Conservation (phyloP, 495 filamentous ascomycete genomes). For the Gamarada debralockiae region DNA sequence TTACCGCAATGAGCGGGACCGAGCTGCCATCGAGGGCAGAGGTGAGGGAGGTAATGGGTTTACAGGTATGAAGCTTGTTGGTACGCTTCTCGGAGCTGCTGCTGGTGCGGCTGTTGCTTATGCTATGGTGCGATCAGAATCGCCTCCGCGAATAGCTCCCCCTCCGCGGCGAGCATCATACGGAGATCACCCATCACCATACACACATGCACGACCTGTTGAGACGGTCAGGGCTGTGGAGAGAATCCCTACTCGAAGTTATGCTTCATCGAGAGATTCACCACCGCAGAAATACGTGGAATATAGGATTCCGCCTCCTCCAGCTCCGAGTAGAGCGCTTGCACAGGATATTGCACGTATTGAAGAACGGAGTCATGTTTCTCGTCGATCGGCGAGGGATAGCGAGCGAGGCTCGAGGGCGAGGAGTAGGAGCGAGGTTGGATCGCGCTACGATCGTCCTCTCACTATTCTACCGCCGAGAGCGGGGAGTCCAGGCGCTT, state of each 20-base stretch:
- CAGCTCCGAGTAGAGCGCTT: not conserved
- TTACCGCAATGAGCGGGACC: not conserved
- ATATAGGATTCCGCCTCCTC: conserved; percentile 8
- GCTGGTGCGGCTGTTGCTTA: conserved; percentile 78
- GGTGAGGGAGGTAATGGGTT: conserved; percentile 7
- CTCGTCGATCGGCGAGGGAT: not conserved
- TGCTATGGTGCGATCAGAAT: conserved; percentile 46
- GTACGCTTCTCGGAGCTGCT: conserved; percentile 69
- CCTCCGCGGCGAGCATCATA: not conserved
- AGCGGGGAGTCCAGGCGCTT: conserved; percentile 15
- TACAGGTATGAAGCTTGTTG: conserved; percentile 31
- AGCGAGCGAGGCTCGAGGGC: not conserved
- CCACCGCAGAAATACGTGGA: conserved; percentile 1
- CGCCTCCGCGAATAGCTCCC: conserved; percentile 1
- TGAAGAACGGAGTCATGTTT: conserved; percentile 17
- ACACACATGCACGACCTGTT: not conserved
- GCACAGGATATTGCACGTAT: conserved; percentile 1
- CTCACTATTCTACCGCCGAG: conserved; percentile 36
- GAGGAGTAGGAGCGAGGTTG: conserved; percentile 17
- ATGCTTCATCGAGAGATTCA: not conserved
- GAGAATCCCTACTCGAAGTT: conserved; percentile 12
- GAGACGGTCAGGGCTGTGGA: conserved; percentile 2
- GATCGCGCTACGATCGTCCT: conserved; percentile 17
- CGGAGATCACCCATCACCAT: not conserved
- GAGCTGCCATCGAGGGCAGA: not conserved